Evolutionary conservation across 108 stramenopile genomes (phyloP), one percentile per base, ranked within the genome.

Genomic region (Seminavis robusta): DNA sequence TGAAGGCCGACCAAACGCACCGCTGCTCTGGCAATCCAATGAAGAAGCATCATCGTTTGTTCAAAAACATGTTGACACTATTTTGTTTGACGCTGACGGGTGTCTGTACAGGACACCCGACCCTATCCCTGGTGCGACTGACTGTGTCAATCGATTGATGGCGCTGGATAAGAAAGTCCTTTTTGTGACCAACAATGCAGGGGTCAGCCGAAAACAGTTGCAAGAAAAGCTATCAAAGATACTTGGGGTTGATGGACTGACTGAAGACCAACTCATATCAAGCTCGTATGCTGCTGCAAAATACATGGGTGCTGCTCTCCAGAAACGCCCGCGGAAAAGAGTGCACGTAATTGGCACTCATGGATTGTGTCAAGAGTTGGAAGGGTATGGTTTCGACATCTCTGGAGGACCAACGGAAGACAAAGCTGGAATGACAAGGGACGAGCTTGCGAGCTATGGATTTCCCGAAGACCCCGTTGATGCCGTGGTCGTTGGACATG

Each of bases 11-110:
- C 9, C 52, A 17, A 25, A 32, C 26, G 19, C 68, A 19, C 78
- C 69, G 0, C 50, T 59, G 31, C 26, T 85, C 28, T 60, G 71
- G 63, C 60, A 51, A 27, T 50, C 65, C 10, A 36, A 46, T 20
- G 26, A 62, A 36, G 65, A 78, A 37, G 63, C 52, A 23, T 20
- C 67, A 2, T 44, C 47, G 4, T 68, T 59, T 51, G 41, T 78
- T 4, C 23, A 61, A 4, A 60, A 75, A 21, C 39, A 77, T 32
- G 71, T 88, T 20, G 71, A 84, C 21, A 71, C 76, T 17, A 72
- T 87, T 48, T 51, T 94, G 32, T 87, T 94, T 48, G 93, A 94
- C 65, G 90, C 89, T 55, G 93, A 94, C 42, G 93, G 93, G 20
- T 89, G 90, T 1, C 54, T 94, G 30, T 94, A 88, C 61, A 67